A percentile compares a stretch with the other conserved stretches of the same genome.
phyloP scores from a whole-genome alignment of 352 stramenopile species.

The Aphanomyces euteiches region DNA sequence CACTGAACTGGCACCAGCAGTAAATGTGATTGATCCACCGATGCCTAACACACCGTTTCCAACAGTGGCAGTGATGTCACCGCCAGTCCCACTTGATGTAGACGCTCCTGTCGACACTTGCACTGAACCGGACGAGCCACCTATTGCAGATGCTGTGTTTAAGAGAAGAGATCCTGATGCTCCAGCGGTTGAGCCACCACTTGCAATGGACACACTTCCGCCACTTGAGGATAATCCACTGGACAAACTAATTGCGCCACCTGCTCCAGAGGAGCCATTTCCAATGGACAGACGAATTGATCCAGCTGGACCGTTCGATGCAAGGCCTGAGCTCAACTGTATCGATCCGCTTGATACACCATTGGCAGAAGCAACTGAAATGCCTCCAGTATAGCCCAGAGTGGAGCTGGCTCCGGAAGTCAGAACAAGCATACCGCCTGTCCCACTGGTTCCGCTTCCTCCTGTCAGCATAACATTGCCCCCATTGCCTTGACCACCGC shows the following conservation, averaged over 20 bases:
- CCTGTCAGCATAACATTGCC: constrained; percentile 28
- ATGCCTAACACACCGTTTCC: constrained; percentile 6
- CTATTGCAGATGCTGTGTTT: constrained; percentile 27
- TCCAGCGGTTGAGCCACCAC: constrained; percentile 36
- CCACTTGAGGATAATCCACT: not conserved
- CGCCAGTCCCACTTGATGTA: constrained; percentile 24
- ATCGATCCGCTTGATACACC: not conserved
- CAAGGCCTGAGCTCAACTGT: not conserved
- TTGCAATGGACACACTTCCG: constrained; percentile 38
- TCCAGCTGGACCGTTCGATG: not conserved
- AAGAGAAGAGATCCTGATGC: constrained; percentile 32
- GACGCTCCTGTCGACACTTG: constrained; percentile 24
- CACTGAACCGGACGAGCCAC: constrained; percentile 30
- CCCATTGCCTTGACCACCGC: constrained; percentile 30
- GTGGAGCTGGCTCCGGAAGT: not conserved
- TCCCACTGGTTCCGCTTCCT: not conserved
- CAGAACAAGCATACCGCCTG: not conserved
- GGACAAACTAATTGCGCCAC: constrained; percentile 10
- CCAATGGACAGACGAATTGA: constrained; percentile 29
- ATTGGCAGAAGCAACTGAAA: not conserved
- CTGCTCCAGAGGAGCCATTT: constrained; percentile 18
- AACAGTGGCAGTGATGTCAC: not conserved
- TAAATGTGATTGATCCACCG: constrained; percentile 32
- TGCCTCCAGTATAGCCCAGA: not conserved
- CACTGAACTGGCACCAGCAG: constrained; percentile 33